Conservation (phyloP, 1,284 basidiomycete genomes). For the Pterulicium gracile region DNA sequence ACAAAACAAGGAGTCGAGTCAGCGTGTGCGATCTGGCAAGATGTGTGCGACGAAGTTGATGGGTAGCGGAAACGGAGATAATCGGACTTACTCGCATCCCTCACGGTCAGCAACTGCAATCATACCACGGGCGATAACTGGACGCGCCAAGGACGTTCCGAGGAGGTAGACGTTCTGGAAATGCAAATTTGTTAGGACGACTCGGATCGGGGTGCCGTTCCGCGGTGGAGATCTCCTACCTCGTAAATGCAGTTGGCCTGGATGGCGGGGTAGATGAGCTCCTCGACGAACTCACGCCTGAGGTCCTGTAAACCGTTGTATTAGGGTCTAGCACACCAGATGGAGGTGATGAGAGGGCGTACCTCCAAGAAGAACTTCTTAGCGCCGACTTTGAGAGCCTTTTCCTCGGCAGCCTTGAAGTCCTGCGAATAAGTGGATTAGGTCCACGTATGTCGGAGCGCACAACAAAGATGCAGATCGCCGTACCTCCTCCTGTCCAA, state of each 20-base stretch:
- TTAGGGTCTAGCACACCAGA: constrained; percentile 1
- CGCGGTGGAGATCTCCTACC: constrained; percentile 25
- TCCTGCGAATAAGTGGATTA: constrained; percentile 42
- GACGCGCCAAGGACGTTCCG: constrained; percentile 94
- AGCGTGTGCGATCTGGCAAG: background rate
- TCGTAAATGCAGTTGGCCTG: constrained; percentile 99
- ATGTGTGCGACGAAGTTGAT: constrained; percentile 5
- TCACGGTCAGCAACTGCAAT: constrained; percentile 87
- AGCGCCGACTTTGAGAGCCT: constrained; percentile 89
- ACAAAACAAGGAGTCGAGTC: constrained; percentile 7
- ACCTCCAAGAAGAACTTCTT: constrained; percentile 93
- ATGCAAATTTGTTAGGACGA: constrained; percentile 4
- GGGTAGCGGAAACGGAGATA: background rate
- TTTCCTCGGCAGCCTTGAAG: constrained; percentile 87
- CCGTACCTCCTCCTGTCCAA: constrained; percentile 90
- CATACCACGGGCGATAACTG: constrained; percentile 99
- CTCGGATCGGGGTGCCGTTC: constrained; percentile 2
- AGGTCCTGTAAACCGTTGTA: constrained; percentile 81
- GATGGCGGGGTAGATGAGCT: constrained; percentile 96
- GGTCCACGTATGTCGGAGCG: constrained; percentile 2
- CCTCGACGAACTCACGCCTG: constrained; percentile 90
- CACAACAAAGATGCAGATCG: background rate
- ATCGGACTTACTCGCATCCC: constrained; percentile 74
- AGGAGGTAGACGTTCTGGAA: constrained; percentile 89
- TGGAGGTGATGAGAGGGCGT: constrained; percentile 8